A percentile compares a stretch with the other conserved stretches of the same genome.
Conservation (phyloP, 345 rosid species). For the Streptanthus diversifolius region DNA sequence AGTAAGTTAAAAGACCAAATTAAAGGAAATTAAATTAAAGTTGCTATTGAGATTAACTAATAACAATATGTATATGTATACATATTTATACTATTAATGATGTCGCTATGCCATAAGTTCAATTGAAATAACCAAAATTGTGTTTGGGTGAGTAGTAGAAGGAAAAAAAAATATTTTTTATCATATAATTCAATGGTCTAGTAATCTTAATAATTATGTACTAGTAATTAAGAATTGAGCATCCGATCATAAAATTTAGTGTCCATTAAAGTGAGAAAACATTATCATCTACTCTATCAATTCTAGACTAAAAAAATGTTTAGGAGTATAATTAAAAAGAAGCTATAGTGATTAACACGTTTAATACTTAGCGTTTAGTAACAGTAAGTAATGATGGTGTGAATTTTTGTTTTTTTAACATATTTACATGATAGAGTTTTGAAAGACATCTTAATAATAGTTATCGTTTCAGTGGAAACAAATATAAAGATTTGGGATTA, state of each 20-base stretch:
- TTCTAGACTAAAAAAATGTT: no score
- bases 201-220: no score
- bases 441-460: slow-evolving; percentile 6
- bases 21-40: not conserved
- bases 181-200: no score
- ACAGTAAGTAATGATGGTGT: slow-evolving; percentile 14
- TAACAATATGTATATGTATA: not conserved
- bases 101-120: not conserved
- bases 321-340: not conserved
- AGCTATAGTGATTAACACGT: not conserved
- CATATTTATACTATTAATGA: not conserved
- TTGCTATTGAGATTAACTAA: not conserved
- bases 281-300: no score
- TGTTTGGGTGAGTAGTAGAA: not conserved
- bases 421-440: slow-evolving; percentile 1
- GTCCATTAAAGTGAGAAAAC: no score
- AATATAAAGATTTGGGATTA: slow-evolving; percentile 20
- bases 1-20: not conserved
- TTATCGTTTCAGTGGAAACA: slow-evolving; percentile 13
- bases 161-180: no score
- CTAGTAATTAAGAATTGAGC: no score
- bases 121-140: not conserved
- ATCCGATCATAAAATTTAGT: no score
- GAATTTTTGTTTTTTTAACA: not conserved
- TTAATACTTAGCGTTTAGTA: not conserved